A percentile compares a stretch with the other conserved stretches of the same genome.
These are phyloP conservation scores for Guyanaporus albipodus DNA, from an alignment of 768 basidiomycete species.

Conservation along the genomic window DNA sequence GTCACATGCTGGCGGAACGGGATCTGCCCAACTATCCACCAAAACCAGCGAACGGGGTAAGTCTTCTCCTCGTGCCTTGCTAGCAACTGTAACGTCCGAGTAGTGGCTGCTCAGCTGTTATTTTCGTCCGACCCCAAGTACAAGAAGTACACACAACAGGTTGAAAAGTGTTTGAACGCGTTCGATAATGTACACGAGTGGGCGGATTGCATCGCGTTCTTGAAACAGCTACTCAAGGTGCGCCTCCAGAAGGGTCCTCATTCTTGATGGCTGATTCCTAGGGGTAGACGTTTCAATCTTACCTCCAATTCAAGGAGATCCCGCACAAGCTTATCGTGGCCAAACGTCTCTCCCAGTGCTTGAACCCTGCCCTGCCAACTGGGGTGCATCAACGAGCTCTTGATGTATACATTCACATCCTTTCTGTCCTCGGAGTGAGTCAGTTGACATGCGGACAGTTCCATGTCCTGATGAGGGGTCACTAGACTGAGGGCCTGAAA, in stretches of 20 bases:
- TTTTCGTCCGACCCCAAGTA: conserved; percentile 85
- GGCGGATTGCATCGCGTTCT: conserved; percentile 98
- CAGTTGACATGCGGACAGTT: not conserved
- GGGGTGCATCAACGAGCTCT: conserved; percentile 96
- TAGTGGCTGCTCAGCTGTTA: conserved; percentile 49
- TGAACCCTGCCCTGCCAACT: conserved; percentile 95
- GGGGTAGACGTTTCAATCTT: conserved; percentile 85
- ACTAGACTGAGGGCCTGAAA: conserved; percentile 78
- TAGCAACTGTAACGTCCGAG: not conserved
- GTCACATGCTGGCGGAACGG: conserved; percentile 6
- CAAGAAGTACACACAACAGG: conserved; percentile 88
- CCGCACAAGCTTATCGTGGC: conserved; percentile 92
- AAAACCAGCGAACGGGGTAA: conserved; percentile 31
- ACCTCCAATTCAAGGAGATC: conserved; percentile 93
- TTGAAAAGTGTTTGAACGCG: conserved; percentile 87
- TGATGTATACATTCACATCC: conserved; percentile 91
- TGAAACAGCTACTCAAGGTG: conserved; percentile 92
- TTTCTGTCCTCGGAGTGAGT: conserved; percentile 86
- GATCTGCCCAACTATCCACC: conserved; percentile 13
- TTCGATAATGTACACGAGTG: conserved; percentile 98
- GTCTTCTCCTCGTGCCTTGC: conserved; percentile 8
- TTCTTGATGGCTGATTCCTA: not conserved
- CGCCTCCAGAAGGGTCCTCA: conserved; percentile 2
- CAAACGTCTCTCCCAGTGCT: conserved; percentile 91
- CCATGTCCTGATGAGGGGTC: conserved; percentile 7